These are phyloP conservation scores for Rhododendron henanense DNA, from an alignment of 148 eudicot species.

Conservation along the genomic window DNA sequence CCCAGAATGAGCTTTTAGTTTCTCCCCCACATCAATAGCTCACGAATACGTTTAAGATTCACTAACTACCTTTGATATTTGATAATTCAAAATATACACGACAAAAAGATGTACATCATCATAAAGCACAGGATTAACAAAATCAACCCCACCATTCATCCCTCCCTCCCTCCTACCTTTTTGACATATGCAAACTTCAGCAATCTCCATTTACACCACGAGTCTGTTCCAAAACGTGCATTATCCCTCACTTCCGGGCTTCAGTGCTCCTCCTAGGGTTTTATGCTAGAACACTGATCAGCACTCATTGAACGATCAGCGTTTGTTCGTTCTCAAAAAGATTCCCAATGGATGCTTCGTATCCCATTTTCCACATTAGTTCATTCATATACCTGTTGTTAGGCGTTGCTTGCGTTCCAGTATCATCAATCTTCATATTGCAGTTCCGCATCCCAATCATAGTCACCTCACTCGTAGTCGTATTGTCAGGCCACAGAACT, in stretches of 20 bases:
- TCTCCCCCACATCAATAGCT: neutral
- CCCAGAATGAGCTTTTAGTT: neutral
- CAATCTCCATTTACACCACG: neutral
- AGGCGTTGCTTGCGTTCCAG: neutral
- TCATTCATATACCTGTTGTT: neutral
- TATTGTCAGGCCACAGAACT: neutral
- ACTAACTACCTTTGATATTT: neutral
- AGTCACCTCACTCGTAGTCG: neutral
- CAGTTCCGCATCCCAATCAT: neutral
- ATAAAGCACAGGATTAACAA: neutral
- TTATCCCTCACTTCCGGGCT: neutral
- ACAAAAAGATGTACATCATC: neutral
- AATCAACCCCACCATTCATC: neutral
- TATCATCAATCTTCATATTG: neutral
- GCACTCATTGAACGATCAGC: neutral
- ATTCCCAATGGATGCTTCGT: neutral
- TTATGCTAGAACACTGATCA: neutral
- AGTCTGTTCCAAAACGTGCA: neutral
- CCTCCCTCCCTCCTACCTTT: neutral
- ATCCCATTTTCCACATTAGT: neutral
- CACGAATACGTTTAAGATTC: neutral
- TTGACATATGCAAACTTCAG: neutral
- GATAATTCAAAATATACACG: neutral
- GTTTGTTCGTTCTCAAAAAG: neutral
- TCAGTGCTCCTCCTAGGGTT: neutral